phyloP scores from a whole-genome alignment of 495 filamentous ascomycete genomes.

The Xylaria castorea region DNA sequence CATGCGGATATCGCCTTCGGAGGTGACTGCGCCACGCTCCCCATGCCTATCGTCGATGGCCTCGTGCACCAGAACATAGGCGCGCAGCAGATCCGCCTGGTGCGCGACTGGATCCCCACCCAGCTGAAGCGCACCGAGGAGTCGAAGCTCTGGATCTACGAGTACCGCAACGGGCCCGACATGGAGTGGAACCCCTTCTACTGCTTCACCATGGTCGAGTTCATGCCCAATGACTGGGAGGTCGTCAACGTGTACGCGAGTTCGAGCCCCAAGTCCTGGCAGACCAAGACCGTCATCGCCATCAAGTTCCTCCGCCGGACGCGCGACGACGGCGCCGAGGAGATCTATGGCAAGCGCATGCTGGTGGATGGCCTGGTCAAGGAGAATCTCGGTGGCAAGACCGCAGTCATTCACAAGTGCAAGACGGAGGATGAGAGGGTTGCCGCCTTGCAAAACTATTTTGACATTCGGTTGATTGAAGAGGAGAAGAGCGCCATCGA shows the following conservation, averaged over 20 bases:
- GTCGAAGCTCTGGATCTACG: conserved; percentile 67
- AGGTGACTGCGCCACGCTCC: conserved; percentile 62
- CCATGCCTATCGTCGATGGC: conserved; percentile 57
- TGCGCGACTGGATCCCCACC: conserved; percentile 53
- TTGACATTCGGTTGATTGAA: conserved; percentile 60
- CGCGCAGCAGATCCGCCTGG: conserved; percentile 57
- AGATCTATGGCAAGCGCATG: conserved; percentile 66
- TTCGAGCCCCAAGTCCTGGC: conserved; percentile 52
- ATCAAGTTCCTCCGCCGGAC: conserved; percentile 62
- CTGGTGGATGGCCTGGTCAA: conserved; percentile 63
- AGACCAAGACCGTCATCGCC: conserved; percentile 57
- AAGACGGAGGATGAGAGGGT: conserved; percentile 59
- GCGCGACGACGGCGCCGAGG: conserved; percentile 38
- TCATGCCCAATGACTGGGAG: conserved; percentile 65
- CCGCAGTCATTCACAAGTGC: conserved; percentile 57
- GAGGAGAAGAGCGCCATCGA: conserved; percentile 59
- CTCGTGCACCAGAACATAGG: conserved; percentile 51
- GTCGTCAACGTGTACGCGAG: conserved; percentile 64
- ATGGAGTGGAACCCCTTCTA: conserved; percentile 64
- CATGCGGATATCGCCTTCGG: conserved; percentile 71
- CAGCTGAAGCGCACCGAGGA: conserved; percentile 47
- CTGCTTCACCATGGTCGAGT: conserved; percentile 67
- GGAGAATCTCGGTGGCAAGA: conserved; percentile 63
- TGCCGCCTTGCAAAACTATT: conserved; percentile 59
- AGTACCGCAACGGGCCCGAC: conserved; percentile 57